Evolutionary conservation across 169 alveolate genomes (phyloP).

Genomic region (Plasmodium ovale): DNA sequence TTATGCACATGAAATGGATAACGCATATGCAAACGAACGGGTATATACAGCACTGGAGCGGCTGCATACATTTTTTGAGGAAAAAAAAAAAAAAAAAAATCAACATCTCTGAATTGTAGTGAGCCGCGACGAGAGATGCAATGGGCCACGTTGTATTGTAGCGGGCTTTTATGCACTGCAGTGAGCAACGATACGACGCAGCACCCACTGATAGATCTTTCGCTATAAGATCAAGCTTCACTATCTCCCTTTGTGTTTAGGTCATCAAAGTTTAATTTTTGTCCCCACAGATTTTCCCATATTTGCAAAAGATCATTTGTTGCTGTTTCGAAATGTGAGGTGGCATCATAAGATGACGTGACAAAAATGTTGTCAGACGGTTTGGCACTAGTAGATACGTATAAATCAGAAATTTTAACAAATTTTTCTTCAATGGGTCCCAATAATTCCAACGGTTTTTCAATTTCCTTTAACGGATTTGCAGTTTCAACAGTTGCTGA

Average conservation of each 20-base stretch:
- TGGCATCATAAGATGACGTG: slow-evolving; percentile 96
- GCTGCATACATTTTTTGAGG: background rate
- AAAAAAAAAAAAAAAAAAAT: background rate
- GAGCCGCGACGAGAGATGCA: no score
- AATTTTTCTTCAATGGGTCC: slow-evolving; percentile 95
- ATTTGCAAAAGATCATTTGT: slow-evolving; percentile 93
- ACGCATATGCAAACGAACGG: background rate
- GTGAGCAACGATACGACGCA: no score
- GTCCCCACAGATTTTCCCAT: slow-evolving; percentile 81
- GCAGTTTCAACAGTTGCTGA: slow-evolving; percentile 97
- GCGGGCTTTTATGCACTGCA: no score
- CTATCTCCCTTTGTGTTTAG: slow-evolving; percentile 34
- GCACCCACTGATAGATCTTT: no score
- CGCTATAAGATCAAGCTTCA: slow-evolving; percentile 10
- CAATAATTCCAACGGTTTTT: slow-evolving; percentile 95
- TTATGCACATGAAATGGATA: background rate
- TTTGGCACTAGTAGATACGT: slow-evolving; percentile 92
- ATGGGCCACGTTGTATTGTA: no score
- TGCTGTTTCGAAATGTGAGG: slow-evolving; percentile 98
- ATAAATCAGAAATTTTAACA: slow-evolving; percentile 90
- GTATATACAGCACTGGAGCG: background rate
- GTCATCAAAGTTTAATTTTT: slow-evolving; percentile 72
- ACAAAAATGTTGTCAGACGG: slow-evolving; percentile 92
- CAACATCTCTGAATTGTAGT: no score
- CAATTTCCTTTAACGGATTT: slow-evolving; percentile 93